Base-by-base conservation (phyloP, 352 stramenopile species). In the Pythium diclinum region DNA sequence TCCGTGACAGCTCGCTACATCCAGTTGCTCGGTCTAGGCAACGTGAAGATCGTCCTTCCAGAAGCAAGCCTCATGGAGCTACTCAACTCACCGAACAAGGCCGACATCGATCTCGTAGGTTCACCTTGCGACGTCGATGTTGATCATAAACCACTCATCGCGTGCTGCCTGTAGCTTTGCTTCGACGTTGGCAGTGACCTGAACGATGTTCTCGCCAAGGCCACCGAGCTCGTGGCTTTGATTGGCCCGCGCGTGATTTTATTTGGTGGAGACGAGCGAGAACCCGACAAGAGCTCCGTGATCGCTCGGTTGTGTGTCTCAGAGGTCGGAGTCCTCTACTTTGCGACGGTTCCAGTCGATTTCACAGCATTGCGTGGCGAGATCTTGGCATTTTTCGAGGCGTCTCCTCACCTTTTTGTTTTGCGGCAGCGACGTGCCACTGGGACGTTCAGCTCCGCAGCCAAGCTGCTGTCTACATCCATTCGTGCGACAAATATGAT, bases 1-100 rank as follows among this genome's bases (percentile, higher is more conserved):
- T 63, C 78, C 1, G 74, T 84, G 16, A 71, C 75, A n/a, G 82
- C 75, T 0, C 77, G 84, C 10, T 92, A 91, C 64, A 88, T 92
- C 30, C 80, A 91, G 25, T 68, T 92, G 14, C 61, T 92, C 16
- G 84, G 83, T 0, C 21, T 93, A 13, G 82, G 81, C 34, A 83
- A 76, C 1, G 79, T 89, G 17, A 33, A 74, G 33, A 79, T 74
- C 17, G 64, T 73, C 0, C 58, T 56, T 8, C 56, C 69, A 10
- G 77, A 88, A 54, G 46, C 51, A 14, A 68, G 73, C 6, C 63
- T 89, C 30, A 73, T 88, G 38, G 57, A 65, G 13, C 34, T 74
- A 9, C 59, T 89, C 23, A 47, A 51, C 6, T 87, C 80, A 6
- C 53, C 69, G 10, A 61, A 70, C 16, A 68, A 70, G 0, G 52